Evolutionary conservation across 2,329 filamentous ascomycete genomes (phyloP), one percentile per base, ranked within the genome.

Genomic region (Ascochyta clinopodiicola): DNA sequence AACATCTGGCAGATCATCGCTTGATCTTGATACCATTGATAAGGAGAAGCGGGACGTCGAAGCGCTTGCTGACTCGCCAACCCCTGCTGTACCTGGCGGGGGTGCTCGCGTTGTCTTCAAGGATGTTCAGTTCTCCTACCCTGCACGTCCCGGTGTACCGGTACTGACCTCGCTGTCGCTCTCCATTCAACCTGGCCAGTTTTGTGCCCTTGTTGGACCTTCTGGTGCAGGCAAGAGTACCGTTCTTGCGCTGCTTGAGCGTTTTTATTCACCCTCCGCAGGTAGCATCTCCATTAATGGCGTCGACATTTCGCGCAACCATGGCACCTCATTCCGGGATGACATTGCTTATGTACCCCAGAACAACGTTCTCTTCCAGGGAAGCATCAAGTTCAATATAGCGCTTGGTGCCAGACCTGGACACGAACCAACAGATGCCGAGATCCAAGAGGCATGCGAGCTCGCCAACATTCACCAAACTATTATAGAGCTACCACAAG

Each of bases 1-100:
- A n/a, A 48, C 91, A 0, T 91, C 92, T 0, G 92, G 96, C 63
- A 96, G 96, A 89, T 89, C 91, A 61, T 96, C 93, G 0, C 81
- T 97, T 10, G 88, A 92, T 55, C 85, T 90, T 61, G 84, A 96
- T 25, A 88, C 92, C 51, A 86, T 90, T 61, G 84, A 96, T 25
- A 60, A 63, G n/a, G 62, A 68, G 35, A 64, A 69, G 44, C 59
- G 55, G 17, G 72, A 77, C 43, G 24, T 76, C 7, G 74, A 77
- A 56, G 71, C 74, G 6, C 27, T 59, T 8, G 69, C 59, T 12
- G 63, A 69, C 22, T 62, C 60, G 6, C 56, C 44, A 15, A 34
- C 60, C 89, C 92, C 79, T 84, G 78, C n/a, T 79, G 96, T 15
- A 91, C 93, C 68, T 89, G 96, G 71, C 34, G 61, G 61, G 22